A percentile compares a stretch with the other conserved stretches of the same genome.
Evolutionary conservation across 2,329 filamentous ascomycete species (phyloP).

Genomic region (Paecilomyces sp.): DNA sequence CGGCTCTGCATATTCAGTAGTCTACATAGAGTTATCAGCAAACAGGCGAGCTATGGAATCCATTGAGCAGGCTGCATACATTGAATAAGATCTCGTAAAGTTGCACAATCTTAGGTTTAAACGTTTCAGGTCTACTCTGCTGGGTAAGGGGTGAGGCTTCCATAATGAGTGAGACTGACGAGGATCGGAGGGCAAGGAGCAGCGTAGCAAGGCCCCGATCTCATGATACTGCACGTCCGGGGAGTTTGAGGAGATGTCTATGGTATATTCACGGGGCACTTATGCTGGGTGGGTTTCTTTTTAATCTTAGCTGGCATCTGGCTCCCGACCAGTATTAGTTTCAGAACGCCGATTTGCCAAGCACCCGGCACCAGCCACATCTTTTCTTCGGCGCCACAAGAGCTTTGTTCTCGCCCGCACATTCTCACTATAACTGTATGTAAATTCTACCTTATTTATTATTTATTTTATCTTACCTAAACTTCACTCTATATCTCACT

Average conservation of each 20-base stretch:
- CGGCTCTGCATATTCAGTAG: constrained; percentile 60
- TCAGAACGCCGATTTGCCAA: neutral
- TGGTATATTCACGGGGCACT: neutral
- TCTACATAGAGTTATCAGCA: constrained; percentile 37
- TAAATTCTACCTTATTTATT: too few species aligned
- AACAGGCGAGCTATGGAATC: constrained; percentile 2
- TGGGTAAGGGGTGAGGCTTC: constrained; percentile 89
- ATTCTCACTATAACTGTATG: too few species aligned
- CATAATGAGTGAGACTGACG: constrained; percentile 45
- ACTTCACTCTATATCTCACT: too few species aligned
- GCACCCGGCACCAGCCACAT: neutral
- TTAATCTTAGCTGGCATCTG: neutral
- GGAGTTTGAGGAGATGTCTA: neutral
- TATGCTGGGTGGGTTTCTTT: neutral
- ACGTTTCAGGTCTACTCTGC: constrained; percentile 80
- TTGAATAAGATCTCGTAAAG: constrained; percentile 79
- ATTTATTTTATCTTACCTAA: too few species aligned
- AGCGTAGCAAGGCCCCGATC: constrained; percentile 12
- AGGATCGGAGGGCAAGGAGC: constrained; percentile 4
- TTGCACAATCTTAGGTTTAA: constrained; percentile 88
- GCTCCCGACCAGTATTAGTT: neutral
- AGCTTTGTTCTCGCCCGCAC: neutral
- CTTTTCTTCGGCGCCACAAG: neutral
- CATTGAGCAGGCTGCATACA: constrained; percentile 27
- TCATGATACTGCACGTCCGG: constrained; percentile 9